Conservation (phyloP, 306 rosid species). For the Casuarina cunninghamiana region DNA sequence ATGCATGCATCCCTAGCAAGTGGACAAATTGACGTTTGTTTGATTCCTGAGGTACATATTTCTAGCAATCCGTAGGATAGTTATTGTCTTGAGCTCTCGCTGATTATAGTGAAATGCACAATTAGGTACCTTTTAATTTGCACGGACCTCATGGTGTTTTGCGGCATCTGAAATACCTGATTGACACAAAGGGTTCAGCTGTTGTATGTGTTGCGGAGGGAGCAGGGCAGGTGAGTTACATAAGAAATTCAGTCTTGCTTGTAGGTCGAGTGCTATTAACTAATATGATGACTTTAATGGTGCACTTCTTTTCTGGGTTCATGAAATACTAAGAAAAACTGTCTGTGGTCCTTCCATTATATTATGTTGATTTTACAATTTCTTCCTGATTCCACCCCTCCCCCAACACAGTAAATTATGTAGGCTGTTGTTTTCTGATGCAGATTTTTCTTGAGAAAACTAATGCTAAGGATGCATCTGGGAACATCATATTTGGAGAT, state of each 20-base stretch:
- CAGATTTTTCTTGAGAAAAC: conserved; percentile 88
- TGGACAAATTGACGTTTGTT: conserved; percentile 92
- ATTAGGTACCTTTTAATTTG: conserved; percentile 66
- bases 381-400: background rate
- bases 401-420: conserved; percentile 1
- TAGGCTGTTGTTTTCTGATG: conserved; percentile 30
- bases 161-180: conserved; percentile 77
- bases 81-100: conserved; percentile 9
- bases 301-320: conserved; percentile 6
- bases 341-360: background rate
- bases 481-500: conserved; percentile 80
- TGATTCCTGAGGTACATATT: conserved; percentile 89
- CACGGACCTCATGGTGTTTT: conserved; percentile 90
- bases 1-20: conserved; percentile 97
- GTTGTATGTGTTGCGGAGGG: conserved; percentile 96
- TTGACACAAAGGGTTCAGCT: conserved; percentile 94
- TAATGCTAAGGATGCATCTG: conserved; percentile 93
- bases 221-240: conserved; percentile 84
- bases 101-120: conserved; percentile 33
- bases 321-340: background rate
- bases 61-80: conserved; percentile 11
- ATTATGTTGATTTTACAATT: background rate
- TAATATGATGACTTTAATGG: background rate
- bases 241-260: background rate
- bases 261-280: background rate